A percentile compares a stretch with the other conserved stretches of the same genome.
phyloP scores from a whole-genome alignment of 768 basidiomycete species.

The Galerina sulciceps region DNA sequence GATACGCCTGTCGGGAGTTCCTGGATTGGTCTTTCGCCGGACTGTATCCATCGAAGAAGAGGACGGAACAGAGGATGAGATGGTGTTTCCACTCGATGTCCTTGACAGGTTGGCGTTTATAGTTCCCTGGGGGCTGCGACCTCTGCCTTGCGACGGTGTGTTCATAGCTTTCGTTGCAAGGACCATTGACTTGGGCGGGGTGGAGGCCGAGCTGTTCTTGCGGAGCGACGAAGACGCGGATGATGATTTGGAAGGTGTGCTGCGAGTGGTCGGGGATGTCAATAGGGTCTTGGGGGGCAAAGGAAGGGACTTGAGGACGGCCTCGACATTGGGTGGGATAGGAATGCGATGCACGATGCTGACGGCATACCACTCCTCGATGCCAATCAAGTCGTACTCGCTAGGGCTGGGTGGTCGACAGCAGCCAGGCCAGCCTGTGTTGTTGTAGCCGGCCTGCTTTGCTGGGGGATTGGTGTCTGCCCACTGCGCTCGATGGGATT shows the following conservation, averaged over 20 bases:
- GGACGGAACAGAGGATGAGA: constrained; percentile 51
- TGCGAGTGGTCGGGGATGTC: constrained; percentile 33
- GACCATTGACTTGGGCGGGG: constrained; percentile 40
- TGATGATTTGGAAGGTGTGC: constrained; percentile 31
- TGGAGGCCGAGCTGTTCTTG: constrained; percentile 47
- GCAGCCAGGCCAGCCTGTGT: constrained; percentile 88
- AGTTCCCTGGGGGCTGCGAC: constrained; percentile 58
- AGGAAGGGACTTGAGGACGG: constrained; percentile 58
- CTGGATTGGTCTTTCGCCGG: constrained; percentile 50
- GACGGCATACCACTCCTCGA: constrained; percentile 83
- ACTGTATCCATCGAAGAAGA: constrained; percentile 48
- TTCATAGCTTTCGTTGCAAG: constrained; percentile 37
- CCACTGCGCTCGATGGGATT: constrained; percentile 63
- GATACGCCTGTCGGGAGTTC: constrained; percentile 46
- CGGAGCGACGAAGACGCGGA: constrained; percentile 44
- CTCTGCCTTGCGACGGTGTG: constrained; percentile 40
- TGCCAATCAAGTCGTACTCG: constrained; percentile 67
- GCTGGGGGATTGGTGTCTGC: constrained; percentile 58
- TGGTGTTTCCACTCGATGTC: constrained; percentile 40
- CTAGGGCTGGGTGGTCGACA: constrained; percentile 71
- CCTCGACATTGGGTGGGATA: constrained; percentile 74
- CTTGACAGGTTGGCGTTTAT: constrained; percentile 44
- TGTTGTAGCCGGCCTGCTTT: constrained; percentile 61
- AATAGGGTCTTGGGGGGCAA: constrained; percentile 21
- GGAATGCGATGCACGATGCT: constrained; percentile 74